phyloP scores from a whole-genome alignment of 78 protist genomes.

The Dictyostelium firmibasis region DNA sequence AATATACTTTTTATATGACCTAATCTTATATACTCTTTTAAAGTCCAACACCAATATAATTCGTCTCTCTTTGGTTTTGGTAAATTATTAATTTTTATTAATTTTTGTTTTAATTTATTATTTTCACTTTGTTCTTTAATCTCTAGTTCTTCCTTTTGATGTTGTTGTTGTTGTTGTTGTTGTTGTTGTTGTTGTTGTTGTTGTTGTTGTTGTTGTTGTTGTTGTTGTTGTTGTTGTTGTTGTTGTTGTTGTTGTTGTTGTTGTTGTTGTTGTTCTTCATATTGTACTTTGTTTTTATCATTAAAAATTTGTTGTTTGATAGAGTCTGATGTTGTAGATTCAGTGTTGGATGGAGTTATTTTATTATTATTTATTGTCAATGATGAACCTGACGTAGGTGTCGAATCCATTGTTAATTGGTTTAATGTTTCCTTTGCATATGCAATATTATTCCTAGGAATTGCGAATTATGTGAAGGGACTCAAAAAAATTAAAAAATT shows the following conservation, averaged over 20 bases:
- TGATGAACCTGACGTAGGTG: not conserved
- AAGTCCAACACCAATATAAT: slow-evolving; percentile 63
- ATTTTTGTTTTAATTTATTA: not conserved
- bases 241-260: not conserved
- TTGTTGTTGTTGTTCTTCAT: not conserved
- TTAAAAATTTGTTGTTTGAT: not conserved
- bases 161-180: not conserved
- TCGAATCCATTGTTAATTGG: not conserved
- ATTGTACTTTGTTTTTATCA: not conserved
- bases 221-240: not conserved
- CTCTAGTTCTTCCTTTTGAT: not conserved
- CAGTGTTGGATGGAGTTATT: not conserved
- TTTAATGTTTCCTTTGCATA: not conserved
- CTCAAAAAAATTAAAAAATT: not conserved
- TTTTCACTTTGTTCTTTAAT: not conserved
- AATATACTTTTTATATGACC: slow-evolving; percentile 50
- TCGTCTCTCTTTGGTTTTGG: slow-evolving; percentile 27
- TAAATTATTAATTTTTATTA: not conserved
- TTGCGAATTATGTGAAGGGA: not conserved
- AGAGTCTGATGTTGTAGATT: not conserved
- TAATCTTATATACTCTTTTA: slow-evolving; percentile 54
- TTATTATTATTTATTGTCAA: not conserved
- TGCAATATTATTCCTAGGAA: not conserved
- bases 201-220: not conserved
- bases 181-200: not conserved